These are phyloP conservation scores for Leccinellum luteum DNA, from an alignment of 768 basidiomycete genomes.

Conservation along the genomic window DNA sequence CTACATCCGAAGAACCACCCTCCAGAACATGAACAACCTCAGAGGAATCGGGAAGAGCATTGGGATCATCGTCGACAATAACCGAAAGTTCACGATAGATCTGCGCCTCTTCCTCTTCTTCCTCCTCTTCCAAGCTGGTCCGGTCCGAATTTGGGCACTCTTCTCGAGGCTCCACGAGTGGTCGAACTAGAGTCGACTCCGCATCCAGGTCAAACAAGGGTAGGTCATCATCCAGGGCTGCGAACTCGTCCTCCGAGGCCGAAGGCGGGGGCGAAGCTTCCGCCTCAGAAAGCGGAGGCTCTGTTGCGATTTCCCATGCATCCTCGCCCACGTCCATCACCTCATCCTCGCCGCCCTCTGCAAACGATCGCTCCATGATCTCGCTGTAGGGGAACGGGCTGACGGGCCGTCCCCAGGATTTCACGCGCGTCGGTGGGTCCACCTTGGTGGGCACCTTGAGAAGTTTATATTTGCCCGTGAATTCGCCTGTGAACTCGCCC, in stretches of 20 bases:
- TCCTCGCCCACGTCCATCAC: conserved; percentile 2
- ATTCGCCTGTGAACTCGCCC: conserved; percentile 69
- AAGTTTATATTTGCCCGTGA: conserved; percentile 61
- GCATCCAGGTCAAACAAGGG: conserved; percentile 12
- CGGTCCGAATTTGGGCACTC: conserved; percentile 14
- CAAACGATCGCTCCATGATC: conserved; percentile 29
- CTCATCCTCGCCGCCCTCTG: conserved; percentile 7
- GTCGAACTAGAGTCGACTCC: conserved; percentile 15
- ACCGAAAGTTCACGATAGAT: conserved; percentile 40
- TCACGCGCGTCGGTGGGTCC: conserved; percentile 61
- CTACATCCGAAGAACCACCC: conserved; percentile 24
- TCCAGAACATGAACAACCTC: conserved; percentile 1
- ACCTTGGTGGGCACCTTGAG: conserved; percentile 58
- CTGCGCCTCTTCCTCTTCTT: conserved; percentile 20
- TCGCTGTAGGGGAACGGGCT: conserved; percentile 58
- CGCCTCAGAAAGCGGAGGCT: conserved; percentile 17
- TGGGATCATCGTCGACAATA: conserved; percentile 20
- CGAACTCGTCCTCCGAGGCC: conserved; percentile 21
- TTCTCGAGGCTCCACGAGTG: not conserved
- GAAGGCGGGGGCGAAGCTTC: conserved; percentile 7
- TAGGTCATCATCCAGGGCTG: conserved; percentile 15
- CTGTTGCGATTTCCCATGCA: conserved; percentile 23
- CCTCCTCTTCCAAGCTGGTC: conserved; percentile 22
- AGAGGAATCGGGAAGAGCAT: not conserved
- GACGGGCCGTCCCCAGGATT: conserved; percentile 66